These are phyloP conservation scores for Cymbopogon flexuosus DNA, from an alignment of 202 grass and related monocot species.

Conservation along the genomic window DNA sequence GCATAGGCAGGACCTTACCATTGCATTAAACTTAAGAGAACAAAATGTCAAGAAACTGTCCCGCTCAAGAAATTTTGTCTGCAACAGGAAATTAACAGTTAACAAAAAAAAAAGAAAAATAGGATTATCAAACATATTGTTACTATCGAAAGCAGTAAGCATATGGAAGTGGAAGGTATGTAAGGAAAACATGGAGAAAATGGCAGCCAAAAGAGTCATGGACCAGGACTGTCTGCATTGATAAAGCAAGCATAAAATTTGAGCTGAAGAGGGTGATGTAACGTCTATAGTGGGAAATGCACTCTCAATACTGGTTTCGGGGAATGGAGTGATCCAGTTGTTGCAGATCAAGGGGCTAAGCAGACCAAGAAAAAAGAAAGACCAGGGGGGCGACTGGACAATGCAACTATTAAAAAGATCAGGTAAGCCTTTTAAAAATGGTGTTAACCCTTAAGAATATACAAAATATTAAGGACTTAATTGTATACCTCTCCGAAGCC, in stretches of 20 bases:
- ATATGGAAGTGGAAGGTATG: not conserved
- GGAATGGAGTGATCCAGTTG: not conserved
- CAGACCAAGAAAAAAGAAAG: not conserved
- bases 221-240: not conserved
- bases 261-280: not conserved
- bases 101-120: slow-evolving; percentile 28
- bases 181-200: slow-evolving; percentile 21
- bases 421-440: not conserved
- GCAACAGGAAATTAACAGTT: slow-evolving; percentile 8
- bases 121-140: slow-evolving; percentile 16
- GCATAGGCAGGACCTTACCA: slow-evolving; percentile 35
- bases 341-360: not conserved
- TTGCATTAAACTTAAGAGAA: slow-evolving; percentile 50
- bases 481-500: slow-evolving; percentile 61
- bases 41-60: slow-evolving; percentile 57
- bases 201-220: not conserved
- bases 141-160: not conserved
- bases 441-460: slow-evolving; percentile 13
- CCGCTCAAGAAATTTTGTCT: slow-evolving; percentile 56
- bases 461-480: not conserved
- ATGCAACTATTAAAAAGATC: not conserved
- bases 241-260: not conserved
- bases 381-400: not conserved
- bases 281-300: not conserved
- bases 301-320: not conserved